These are phyloP conservation scores for Kazachstania sp. DNA, from an alignment of 1,139 yeast species.

Conservation along the genomic window DNA sequence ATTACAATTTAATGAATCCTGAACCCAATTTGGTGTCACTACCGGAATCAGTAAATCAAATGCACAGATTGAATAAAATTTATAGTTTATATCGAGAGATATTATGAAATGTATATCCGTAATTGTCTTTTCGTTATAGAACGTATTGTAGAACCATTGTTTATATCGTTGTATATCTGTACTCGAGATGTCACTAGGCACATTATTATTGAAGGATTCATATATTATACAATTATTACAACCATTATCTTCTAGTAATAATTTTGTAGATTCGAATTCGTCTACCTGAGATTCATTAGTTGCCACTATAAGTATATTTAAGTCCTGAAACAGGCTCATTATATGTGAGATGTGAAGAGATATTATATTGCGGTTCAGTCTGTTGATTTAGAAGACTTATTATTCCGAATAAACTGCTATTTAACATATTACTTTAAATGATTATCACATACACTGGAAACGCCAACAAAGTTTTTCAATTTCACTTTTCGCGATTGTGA, in stretches of 20 bases:
- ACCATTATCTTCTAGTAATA: not conserved
- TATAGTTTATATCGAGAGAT: slow-evolving; percentile 45
- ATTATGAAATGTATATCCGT: slow-evolving; percentile 41
- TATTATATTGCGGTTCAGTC: no score
- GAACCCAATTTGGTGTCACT: slow-evolving; percentile 57
- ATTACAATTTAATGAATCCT: slow-evolving; percentile 37
- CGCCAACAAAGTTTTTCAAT: no score
- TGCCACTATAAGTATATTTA: slow-evolving; percentile 3
- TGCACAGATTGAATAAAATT: slow-evolving; percentile 42
- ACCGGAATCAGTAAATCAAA: slow-evolving; percentile 55
- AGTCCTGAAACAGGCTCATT: not conserved
- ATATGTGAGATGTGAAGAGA: no score
- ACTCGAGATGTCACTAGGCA: no score
- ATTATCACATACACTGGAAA: not conserved
- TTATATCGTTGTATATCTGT: not conserved
- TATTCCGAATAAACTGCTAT: no score
- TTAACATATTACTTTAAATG: no score
- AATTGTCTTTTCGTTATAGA: not conserved
- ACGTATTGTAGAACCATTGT: slow-evolving; percentile 1
- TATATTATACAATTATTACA: not conserved
- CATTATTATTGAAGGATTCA: not conserved
- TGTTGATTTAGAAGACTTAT: no score
- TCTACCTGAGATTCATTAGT: not conserved
- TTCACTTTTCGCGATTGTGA: no score
- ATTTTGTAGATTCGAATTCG: not conserved